Evolutionary conservation across 2,329 filamentous ascomycete genomes (phyloP).

Genomic region (Zasmidium citrigriseum): DNA sequence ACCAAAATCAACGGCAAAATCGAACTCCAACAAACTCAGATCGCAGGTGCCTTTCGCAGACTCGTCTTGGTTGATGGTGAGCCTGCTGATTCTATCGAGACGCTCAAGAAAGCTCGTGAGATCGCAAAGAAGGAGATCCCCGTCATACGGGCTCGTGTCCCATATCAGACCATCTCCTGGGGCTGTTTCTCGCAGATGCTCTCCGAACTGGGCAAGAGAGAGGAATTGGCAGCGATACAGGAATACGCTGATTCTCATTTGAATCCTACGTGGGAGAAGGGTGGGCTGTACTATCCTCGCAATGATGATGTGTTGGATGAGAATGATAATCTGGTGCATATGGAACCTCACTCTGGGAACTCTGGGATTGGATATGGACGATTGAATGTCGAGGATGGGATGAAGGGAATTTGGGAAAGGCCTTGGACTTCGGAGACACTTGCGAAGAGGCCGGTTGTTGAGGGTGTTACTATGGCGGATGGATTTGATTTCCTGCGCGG

Average conservation of each 20-base stretch:
- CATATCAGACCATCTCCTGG: conserved; percentile 28
- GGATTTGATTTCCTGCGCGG: conserved; percentile 30
- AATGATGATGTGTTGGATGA: conserved; percentile 28
- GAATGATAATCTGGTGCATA: conserved; percentile 22
- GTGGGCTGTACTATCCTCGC: conserved; percentile 39
- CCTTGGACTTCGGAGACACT: conserved; percentile 33
- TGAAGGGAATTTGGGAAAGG: conserved; percentile 39
- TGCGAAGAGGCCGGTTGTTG: conserved; percentile 34
- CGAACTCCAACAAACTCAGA: conserved; percentile 3
- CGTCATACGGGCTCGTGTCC: background rate
- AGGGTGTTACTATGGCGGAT: conserved; percentile 21
- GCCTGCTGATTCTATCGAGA: background rate
- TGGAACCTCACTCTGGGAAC: conserved; percentile 42
- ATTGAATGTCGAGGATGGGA: conserved; percentile 40
- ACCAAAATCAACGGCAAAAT: conserved; percentile 3
- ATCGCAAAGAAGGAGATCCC: background rate
- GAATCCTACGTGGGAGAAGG: conserved; percentile 36
- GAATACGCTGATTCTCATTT: conserved; percentile 32
- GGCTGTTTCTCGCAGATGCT: conserved; percentile 35
- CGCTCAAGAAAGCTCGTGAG: background rate
- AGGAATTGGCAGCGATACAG: conserved; percentile 27
- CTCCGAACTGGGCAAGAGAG: conserved; percentile 36
- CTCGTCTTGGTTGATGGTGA: conserved; percentile 1
- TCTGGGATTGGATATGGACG: conserved; percentile 39
- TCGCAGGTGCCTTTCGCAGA: background rate